Base-by-base conservation (phyloP, 2,329 filamentous ascomycete species). In the Niveomyces coronatus region DNA sequence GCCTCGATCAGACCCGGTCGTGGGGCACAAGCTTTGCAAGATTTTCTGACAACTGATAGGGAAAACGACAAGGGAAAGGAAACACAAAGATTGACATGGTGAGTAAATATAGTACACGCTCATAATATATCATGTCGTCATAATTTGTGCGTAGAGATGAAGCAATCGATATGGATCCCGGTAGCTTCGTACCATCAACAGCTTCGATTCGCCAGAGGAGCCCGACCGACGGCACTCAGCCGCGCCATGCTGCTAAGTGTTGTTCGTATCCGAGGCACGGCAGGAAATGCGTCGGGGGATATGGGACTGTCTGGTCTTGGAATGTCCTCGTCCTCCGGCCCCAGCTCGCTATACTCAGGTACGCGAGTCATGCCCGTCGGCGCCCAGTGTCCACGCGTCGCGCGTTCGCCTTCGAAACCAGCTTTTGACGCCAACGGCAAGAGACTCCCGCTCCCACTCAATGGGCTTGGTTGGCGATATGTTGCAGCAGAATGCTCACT, bases 281-380 rank as follows among this genome's bases (percentile, higher is more conserved):
- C 35, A 3, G 56, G 51, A 27, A 62, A 54, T 1, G 49, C 42
- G 11, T 53, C 51, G 2, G 59, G 55, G 1, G 60, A 62, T 35
- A 63, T 56, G 20, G 58, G 59, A 40, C 60, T 63, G 35, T 68
- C 64, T 3, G 65, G 63, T 16, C 63, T 54, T 5, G 63, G 59
- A 5, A 64, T 42, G 5, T 45, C 51, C 11, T 33, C 36, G n/a
- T 51, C 49, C 8, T 48, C 43, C 14, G 48, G 53, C 9, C 41
- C 45, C 28, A 45, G 30, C 16, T 41, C 39, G 13, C 14, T 20
- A 24, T 48, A 43, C 20, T 46, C 41, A 2, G 35, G 33, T 14
- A 33, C 30, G 24, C 33, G 16, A 36, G 15, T 41, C 46, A 45
- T 45, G 45, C 23, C 18, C 10, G 17, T 29, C n/a, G 37, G 28